Conservation (phyloP, 495 filamentous ascomycete species). For the Hyaloscypha hepaticicola region DNA sequence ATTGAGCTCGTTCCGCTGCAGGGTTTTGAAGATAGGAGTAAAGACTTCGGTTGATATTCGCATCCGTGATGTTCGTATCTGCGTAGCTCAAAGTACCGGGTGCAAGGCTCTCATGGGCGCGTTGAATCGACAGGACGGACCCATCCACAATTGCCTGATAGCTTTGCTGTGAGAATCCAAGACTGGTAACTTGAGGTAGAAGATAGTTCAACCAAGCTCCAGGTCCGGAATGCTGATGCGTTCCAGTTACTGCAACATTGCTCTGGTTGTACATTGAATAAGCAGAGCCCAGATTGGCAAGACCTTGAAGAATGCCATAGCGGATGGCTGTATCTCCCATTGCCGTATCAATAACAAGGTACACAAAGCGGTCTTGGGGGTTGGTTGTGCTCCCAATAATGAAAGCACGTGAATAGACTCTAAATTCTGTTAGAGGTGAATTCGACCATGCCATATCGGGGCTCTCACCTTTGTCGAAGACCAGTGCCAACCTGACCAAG, state of each 20-base stretch:
- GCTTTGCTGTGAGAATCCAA: slow-evolving; percentile 81
- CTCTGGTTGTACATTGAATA: slow-evolving; percentile 64
- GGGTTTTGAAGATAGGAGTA: slow-evolving; percentile 92
- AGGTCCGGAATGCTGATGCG: slow-evolving; percentile 89
- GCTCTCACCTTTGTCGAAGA: slow-evolving; percentile 57
- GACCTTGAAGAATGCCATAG: slow-evolving; percentile 75
- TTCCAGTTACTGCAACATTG: slow-evolving; percentile 89
- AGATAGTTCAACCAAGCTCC: slow-evolving; percentile 97
- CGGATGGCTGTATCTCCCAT: slow-evolving; percentile 88
- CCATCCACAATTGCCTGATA: slow-evolving; percentile 92
- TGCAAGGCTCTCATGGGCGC: slow-evolving; percentile 75
- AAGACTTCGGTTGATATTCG: slow-evolving; percentile 84
- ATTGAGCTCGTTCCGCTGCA: slow-evolving; percentile 68
- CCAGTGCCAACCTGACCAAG: slow-evolving; percentile 32
- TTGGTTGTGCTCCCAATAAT: slow-evolving; percentile 74
- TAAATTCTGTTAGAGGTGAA: slow-evolving; percentile 74
- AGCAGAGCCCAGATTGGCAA: slow-evolving; percentile 54
- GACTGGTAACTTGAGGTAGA: slow-evolving; percentile 85
- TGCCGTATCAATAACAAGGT: slow-evolving; percentile 78
- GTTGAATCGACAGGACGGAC: slow-evolving; percentile 73
- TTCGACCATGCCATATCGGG: slow-evolving; percentile 56
- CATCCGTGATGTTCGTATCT: slow-evolving; percentile 52
- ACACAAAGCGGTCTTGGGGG: slow-evolving; percentile 75
- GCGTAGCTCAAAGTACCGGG: slow-evolving; percentile 49
- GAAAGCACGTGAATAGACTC: slow-evolving; percentile 86